A percentile compares a stretch with the other conserved stretches of the same genome.
phyloP scores from a whole-genome alignment of 23 red algal species.

The Gracilaria gracilis region DNA sequence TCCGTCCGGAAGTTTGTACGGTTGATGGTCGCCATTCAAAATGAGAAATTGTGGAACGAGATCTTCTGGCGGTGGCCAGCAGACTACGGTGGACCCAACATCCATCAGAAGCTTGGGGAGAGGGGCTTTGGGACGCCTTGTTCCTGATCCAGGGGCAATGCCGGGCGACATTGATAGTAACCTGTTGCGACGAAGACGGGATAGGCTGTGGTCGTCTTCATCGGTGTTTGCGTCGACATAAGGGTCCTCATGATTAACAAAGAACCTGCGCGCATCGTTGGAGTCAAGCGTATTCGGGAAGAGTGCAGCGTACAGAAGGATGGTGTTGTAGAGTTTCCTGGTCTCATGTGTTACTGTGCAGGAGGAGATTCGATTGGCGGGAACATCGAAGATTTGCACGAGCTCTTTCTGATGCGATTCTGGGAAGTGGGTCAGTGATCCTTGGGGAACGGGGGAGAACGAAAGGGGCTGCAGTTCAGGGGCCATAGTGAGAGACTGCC shows the following conservation, averaged over 20 bases:
- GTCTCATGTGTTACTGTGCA: neutral
- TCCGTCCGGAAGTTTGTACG: slow-evolving; percentile 24
- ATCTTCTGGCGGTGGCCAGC: slow-evolving; percentile 36
- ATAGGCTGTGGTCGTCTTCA: neutral
- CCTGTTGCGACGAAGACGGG: neutral
- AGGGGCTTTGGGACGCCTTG: neutral
- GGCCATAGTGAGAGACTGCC: neutral
- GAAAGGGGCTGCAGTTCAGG: neutral
- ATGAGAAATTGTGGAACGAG: neutral
- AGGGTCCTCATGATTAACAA: neutral
- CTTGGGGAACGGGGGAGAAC: neutral
- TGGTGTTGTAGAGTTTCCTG: slow-evolving; percentile 8
- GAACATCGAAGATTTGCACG: neutral
- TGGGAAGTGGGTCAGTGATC: neutral
- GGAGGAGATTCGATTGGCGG: neutral
- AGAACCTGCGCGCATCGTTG: neutral
- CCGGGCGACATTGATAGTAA: no score
- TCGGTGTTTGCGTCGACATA: neutral
- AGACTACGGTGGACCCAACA: slow-evolving; percentile 21
- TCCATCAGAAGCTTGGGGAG: neutral
- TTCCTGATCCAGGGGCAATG: neutral
- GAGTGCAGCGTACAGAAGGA: slow-evolving; percentile 35
- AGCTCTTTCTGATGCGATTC: neutral
- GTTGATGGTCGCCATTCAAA: neutral
- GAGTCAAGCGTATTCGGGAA: neutral